Conservation (phyloP, 306 rosid species). For the Oxytropis ochrocephala region DNA sequence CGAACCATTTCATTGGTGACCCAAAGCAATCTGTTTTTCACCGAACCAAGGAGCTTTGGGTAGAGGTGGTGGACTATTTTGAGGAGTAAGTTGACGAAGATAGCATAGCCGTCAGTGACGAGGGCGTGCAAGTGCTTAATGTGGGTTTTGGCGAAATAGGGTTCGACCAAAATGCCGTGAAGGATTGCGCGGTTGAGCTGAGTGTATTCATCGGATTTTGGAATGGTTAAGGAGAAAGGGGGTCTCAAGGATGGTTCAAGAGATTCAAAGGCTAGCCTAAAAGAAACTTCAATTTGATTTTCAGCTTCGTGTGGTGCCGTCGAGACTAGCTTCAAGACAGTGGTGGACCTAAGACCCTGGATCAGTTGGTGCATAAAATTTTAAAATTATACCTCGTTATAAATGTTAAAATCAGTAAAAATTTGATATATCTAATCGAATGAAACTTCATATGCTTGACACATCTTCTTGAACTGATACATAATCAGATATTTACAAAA, state of each 20-base stretch:
- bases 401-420: no score
- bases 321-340: constrained; percentile 22
- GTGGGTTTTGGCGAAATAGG: constrained; percentile 51
- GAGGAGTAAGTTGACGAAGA: constrained; percentile 35
- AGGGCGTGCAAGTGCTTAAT: constrained; percentile 71
- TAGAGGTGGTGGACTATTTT: constrained; percentile 42
- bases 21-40: constrained; percentile 52
- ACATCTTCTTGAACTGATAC: constrained; percentile 66
- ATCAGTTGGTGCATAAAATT: no score
- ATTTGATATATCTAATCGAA: no score
- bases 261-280: constrained; percentile 46
- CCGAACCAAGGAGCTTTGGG: constrained; percentile 42
- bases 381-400: no score
- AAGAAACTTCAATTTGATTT: constrained; percentile 39
- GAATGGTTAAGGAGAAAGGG: constrained; percentile 53
- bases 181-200: constrained; percentile 60
- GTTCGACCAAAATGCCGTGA: constrained; percentile 53
- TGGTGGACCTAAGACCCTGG: no score
- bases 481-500: not conserved
- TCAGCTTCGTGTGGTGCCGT: constrained; percentile 41
- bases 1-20: constrained; percentile 42
- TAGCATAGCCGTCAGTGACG: constrained; percentile 60
- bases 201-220: constrained; percentile 41
- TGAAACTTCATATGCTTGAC: constrained; percentile 76
- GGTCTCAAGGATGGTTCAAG: constrained; percentile 56